These are phyloP conservation scores for Rhododendron griersonianum DNA, from an alignment of 148 eudicot species.

Conservation along the genomic window DNA sequence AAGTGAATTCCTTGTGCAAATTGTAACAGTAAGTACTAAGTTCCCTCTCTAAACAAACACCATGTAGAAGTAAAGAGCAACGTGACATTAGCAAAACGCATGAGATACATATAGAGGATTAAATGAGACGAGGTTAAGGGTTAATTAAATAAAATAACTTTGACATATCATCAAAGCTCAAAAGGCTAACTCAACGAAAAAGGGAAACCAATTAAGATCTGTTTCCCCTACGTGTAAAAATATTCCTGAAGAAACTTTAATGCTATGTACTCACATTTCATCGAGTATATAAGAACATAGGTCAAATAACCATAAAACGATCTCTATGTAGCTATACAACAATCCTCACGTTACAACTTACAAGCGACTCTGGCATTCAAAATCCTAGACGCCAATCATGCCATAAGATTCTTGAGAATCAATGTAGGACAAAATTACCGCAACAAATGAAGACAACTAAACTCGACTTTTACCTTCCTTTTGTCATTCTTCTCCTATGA, in stretches of 20 bases:
- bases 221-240: not conserved
- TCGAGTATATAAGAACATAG: not conserved
- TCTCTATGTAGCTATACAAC: not conserved
- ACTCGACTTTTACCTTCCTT: not conserved
- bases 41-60: too few relatives aligned
- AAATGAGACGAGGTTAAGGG: not conserved
- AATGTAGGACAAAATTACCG: not conserved
- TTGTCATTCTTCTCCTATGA: not conserved
- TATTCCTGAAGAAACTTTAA: not conserved
- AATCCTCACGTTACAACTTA: slow-evolving; percentile 5
- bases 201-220: not conserved
- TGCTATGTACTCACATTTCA: not conserved
- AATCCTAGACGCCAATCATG: not conserved
- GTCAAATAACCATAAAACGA: not conserved
- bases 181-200: not conserved
- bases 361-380: not conserved
- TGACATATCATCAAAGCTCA: not conserved
- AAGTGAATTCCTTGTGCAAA: too few relatives aligned
- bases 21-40: too few relatives aligned
- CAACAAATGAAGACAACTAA: not conserved
- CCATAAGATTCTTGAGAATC: not conserved
- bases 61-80: too few relatives aligned
- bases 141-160: not conserved
- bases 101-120: not conserved
- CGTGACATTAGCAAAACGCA: not conserved